These are phyloP conservation scores for Yamadazyma sp. DNA, from an alignment of 1,139 yeast species.

Conservation along the genomic window DNA sequence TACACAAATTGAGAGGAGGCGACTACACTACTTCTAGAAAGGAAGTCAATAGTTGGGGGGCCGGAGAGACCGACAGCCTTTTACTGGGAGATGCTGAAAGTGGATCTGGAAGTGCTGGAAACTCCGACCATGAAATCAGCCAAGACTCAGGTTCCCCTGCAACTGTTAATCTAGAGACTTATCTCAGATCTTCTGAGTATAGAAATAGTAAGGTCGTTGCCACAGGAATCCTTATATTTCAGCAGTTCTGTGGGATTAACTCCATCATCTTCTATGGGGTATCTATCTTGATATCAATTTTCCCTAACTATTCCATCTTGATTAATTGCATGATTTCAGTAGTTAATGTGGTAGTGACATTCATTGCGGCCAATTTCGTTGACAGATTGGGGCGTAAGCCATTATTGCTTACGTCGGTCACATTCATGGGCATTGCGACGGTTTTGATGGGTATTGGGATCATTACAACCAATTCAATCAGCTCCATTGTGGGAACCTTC, in stretches of 20 bases:
- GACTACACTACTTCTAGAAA: constrained; percentile 34
- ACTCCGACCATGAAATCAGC: constrained; percentile 1
- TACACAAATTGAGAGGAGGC: constrained; percentile 44
- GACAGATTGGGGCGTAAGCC: constrained; percentile 79
- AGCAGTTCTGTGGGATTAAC: constrained; percentile 91
- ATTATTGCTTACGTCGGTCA: constrained; percentile 60
- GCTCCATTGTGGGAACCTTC: constrained; percentile 68
- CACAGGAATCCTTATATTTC: constrained; percentile 76
- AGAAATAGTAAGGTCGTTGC: constrained; percentile 63
- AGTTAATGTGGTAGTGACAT: constrained; percentile 72
- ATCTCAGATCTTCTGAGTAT: constrained; percentile 52
- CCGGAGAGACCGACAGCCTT: constrained; percentile 13
- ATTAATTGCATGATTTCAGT: constrained; percentile 75
- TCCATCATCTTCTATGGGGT: constrained; percentile 92
- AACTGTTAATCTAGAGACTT: constrained; percentile 35
- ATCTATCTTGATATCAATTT: constrained; percentile 63
- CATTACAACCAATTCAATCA: constrained; percentile 40
- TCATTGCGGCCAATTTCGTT: constrained; percentile 67
- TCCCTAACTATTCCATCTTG: constrained; percentile 67
- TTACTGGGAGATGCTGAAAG: constrained; percentile 10
- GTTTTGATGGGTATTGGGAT: constrained; percentile 69
- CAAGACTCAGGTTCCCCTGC: constrained; percentile 7
- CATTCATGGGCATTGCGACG: constrained; percentile 69
- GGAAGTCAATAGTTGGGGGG: constrained; percentile 41
- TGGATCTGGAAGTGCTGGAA: constrained; percentile 1